phyloP scores from a whole-genome alignment of 2,329 filamentous ascomycete species.

The Aspergillus hiratsukae region DNA sequence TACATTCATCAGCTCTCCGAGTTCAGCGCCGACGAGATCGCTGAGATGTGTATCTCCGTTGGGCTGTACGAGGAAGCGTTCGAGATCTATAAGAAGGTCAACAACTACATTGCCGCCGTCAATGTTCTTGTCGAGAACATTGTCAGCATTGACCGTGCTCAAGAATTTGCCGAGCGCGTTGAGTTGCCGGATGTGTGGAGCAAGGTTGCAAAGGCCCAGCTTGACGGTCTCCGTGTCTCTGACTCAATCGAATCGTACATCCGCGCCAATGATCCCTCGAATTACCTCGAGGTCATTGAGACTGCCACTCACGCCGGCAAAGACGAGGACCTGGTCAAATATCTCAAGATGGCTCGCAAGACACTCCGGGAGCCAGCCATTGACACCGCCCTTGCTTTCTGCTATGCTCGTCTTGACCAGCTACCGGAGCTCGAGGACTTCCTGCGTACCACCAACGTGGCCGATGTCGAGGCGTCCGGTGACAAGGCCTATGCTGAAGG shows the following conservation, averaged over 20 bases:
- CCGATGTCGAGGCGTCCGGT: constrained; percentile 92
- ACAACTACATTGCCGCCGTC: constrained; percentile 79
- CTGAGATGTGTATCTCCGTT: constrained; percentile 86
- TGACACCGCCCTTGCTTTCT: constrained; percentile 91
- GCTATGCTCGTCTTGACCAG: constrained; percentile 86
- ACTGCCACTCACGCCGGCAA: constrained; percentile 92
- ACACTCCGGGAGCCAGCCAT: constrained; percentile 89
- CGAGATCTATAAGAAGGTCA: constrained; percentile 97
- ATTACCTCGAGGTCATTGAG: constrained; percentile 94
- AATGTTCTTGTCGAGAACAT: constrained; percentile 93
- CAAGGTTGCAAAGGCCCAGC: constrained; percentile 94
- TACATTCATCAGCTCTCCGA: constrained; percentile 90
- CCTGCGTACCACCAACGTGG: constrained; percentile 85
- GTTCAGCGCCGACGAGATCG: constrained; percentile 90
- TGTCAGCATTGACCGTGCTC: constrained; percentile 95
- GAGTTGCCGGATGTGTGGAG: constrained; percentile 96
- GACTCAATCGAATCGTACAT: constrained; percentile 98
- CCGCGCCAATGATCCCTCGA: constrained; percentile 84
- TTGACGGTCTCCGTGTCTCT: constrained; percentile 87
- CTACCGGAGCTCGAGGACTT: constrained; percentile 94
- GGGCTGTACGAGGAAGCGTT: constrained; percentile 96
- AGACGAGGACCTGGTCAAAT: constrained; percentile 96
- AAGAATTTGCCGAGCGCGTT: constrained; percentile 91
- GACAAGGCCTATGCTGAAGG: constrained; percentile 97
- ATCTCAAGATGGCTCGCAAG: constrained; percentile 93